A percentile compares a stretch with the other conserved stretches of the same genome.
These are phyloP conservation scores for Kodamaea sagamina DNA, from an alignment of 805 yeast genomes.

Conservation along the genomic window DNA sequence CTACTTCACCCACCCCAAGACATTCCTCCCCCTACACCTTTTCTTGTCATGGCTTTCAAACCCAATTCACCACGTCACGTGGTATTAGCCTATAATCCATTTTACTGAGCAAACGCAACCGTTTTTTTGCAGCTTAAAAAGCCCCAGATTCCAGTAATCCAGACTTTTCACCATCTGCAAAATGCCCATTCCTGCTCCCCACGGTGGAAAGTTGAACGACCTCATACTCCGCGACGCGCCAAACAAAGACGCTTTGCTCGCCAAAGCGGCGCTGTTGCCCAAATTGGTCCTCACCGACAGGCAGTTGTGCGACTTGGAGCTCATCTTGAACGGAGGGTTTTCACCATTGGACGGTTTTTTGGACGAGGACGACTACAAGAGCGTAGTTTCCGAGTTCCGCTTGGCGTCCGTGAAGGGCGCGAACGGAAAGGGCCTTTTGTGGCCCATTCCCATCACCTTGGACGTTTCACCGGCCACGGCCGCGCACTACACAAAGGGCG, in stretches of 20 bases:
- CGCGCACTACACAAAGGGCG: constrained; percentile 48
- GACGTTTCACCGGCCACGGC: constrained; percentile 64
- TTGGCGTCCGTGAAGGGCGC: constrained; percentile 48
- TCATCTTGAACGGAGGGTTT: constrained; percentile 91
- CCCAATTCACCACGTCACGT: constrained; percentile 9
- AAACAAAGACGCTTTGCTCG: constrained; percentile 53
- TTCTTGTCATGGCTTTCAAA: constrained; percentile 2
- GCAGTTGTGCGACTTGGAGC: constrained; percentile 90
- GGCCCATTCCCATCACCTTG: constrained; percentile 92
- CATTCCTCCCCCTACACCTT: neutral
- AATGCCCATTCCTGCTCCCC: constrained; percentile 73
- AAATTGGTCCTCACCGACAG: constrained; percentile 70
- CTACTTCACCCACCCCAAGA: too few relatives aligned
- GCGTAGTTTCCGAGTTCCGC: constrained; percentile 70
- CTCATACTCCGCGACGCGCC: constrained; percentile 77
- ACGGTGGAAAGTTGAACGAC: constrained; percentile 90
- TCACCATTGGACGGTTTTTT: constrained; percentile 77
- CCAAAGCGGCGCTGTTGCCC: constrained; percentile 56
- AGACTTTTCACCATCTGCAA: constrained; percentile 4
- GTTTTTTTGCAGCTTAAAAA: constrained; percentile 8
- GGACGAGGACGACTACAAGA: constrained; percentile 63
- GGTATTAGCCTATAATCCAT: constrained; percentile 5
- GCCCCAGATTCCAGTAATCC: neutral
- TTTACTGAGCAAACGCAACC: neutral
- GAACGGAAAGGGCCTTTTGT: constrained; percentile 62